Base-by-base conservation (phyloP, 1,139 yeast species). In the Debaryomyces robertsiae region DNA sequence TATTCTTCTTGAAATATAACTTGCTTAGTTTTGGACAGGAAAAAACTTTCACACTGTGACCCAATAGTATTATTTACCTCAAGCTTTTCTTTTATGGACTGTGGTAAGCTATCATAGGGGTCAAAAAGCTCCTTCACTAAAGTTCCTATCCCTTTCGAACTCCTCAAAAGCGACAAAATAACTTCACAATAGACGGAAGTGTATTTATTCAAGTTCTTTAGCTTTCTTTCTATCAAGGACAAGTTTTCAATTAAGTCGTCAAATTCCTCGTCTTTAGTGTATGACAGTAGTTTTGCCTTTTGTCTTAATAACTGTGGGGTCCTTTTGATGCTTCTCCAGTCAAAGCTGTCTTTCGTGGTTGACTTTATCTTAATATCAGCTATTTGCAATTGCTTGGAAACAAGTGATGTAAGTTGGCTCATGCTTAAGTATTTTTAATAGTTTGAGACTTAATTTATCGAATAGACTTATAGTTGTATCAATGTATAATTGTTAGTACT, bases 201-300 rank as follows among this genome's bases (percentile, higher is more conserved):
- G 35, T 59, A 57, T 16, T 55, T 55, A 17, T 54, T 44, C 24
- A 72, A 46, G 1, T 43, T 39, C 4, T 49, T 43, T 13, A 69
- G 31, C 3, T 48, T 46, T 6, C 42, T 47, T 15, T 57, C 59
- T 6, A 54, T 31, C 0, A 41, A 36, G 3, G 44, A 36, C n/a
- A 65, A 52, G n/a, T 49, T 52, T 6, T 47, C 46, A 7, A 58
- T 45, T 11, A 65, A 39, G 1, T 32, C 45, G 34, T 73, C 70
- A 47, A 70, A 73, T 13, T 63, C 67, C 44, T 65, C 71, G 50
- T 75, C 80, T 6, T 57, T 46, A 0, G 72, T 67, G 28, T 53
- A 56, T 2, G 65, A 55, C 1, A 65, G 67, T 22, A 54, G 41
- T 24, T 58, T 61, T 14, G 63, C 51, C 38, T 60, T 67, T 42